Evolutionary conservation across 2,329 filamentous ascomycete species (phyloP), one percentile per base, ranked within the genome.

Genomic region (Trichoderma endophyticum): DNA sequence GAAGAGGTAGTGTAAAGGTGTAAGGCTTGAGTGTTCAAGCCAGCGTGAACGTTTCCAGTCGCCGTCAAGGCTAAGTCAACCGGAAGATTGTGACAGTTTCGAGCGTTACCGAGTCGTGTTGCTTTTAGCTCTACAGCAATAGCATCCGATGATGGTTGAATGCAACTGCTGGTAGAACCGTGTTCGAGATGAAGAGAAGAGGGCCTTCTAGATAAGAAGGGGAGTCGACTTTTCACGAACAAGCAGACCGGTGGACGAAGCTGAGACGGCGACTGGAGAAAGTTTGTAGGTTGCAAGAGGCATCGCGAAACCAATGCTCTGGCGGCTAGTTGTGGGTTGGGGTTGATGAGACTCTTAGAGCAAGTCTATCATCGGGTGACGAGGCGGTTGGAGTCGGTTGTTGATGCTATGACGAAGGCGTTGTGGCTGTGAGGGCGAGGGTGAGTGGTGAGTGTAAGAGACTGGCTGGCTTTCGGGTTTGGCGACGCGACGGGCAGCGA

Each of bases 261-360:
- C 86, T 82, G 84, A 86, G 87, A 87, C 83, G 86, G 85, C 88
- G 88, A 90, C 89, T 90, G 88, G 86, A 84, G 82, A 83, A 79
- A 80, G 76, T 77, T 77, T 77, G 77, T 80, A 80, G 82, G 81
- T 83, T 84, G 82, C 85, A 88, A 89, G 79, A 86, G 84, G 85
- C 89, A 91, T 91, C 78, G 83, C 89, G 80, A 77, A 75, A 81
- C 64, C 74, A 81, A 79, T 79, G 78, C 80, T 81, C 75, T 74
- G 72, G 75, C 71, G 73, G 59, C 64, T 59, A 59, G 76, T 30
- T 30, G 34, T 56, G 43, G 43, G n/a, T 18, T 39, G 63, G 43
- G 15, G 56, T 26, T 71, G 71, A 72, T 48, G 67, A 71, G 71
- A 71, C 71, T 72, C 77, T 60, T 78, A 79, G 74, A 75, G 74